These are phyloP conservation scores for Monosporascus ibericus DNA, from an alignment of 2,329 filamentous ascomycete species.

Conservation along the genomic window DNA sequence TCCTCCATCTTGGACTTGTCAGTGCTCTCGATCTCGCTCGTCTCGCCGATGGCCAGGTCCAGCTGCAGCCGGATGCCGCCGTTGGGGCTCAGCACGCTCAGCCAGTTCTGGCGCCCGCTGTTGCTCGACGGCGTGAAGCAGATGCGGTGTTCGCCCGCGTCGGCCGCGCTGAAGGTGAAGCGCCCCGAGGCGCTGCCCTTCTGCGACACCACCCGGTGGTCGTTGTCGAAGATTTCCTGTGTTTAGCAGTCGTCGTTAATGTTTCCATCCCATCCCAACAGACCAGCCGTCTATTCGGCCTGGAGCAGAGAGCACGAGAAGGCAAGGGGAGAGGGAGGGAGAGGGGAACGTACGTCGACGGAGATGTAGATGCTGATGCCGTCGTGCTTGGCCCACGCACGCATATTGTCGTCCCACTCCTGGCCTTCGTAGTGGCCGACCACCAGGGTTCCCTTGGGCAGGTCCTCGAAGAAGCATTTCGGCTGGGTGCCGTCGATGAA, in stretches of 20 bases:
- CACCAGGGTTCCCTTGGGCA: conserved; percentile 94
- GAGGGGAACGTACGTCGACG: conserved; percentile 59
- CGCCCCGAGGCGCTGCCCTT: conserved; percentile 68
- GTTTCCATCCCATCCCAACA: too few relatives aligned
- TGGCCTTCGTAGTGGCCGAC: conserved; percentile 87
- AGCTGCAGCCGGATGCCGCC: conserved; percentile 79
- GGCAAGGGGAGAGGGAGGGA: neutral
- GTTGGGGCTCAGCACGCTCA: conserved; percentile 56
- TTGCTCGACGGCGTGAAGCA: conserved; percentile 85
- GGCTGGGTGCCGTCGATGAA: conserved; percentile 80
- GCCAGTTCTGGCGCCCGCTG: conserved; percentile 64
- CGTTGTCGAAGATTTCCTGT: conserved; percentile 89
- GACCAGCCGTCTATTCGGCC: too few relatives aligned
- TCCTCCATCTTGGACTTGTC: conserved; percentile 92
- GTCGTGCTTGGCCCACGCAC: conserved; percentile 65
- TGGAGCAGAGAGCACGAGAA: neutral
- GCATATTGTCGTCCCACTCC: conserved; percentile 68
- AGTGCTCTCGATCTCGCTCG: conserved; percentile 84
- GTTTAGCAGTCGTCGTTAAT: neutral
- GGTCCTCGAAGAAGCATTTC: conserved; percentile 97
- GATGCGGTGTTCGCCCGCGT: conserved; percentile 90
- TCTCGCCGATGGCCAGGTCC: conserved; percentile 91
- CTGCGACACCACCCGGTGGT: conserved; percentile 92
- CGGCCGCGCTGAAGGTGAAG: conserved; percentile 93
- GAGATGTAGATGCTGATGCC: conserved; percentile 82